Percentiles rank a stretch among this genome's conserved stretches.
Conservation (phyloP, 1,139 yeast genomes). For the Sugiyamaella novakii region DNA sequence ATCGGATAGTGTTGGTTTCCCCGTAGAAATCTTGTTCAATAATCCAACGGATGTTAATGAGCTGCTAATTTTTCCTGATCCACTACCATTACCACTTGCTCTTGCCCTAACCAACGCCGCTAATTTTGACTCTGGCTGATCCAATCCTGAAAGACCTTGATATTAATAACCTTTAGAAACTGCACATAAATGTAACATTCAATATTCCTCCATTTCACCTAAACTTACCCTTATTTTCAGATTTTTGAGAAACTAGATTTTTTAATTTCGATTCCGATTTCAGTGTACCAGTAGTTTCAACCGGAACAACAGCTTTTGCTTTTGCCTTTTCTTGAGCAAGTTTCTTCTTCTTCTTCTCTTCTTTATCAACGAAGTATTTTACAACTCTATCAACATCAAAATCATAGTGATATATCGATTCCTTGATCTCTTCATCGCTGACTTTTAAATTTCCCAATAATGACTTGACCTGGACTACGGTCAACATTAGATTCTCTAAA, state of each 20-base stretch:
- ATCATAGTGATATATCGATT: constrained; percentile 62
- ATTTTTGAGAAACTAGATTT: neutral
- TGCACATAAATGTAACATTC: constrained; percentile 7
- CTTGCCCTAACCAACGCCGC: constrained; percentile 52
- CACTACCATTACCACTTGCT: neutral
- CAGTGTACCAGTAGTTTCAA: constrained; percentile 15
- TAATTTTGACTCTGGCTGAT: constrained; percentile 44
- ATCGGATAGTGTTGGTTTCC: too few species aligned
- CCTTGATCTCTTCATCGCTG: constrained; percentile 57
- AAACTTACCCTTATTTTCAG: constrained; percentile 26
- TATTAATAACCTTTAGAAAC: constrained; percentile 23
- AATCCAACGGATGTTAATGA: constrained; percentile 20
- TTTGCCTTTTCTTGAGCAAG: neutral
- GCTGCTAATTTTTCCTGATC: neutral
- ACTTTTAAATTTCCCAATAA: constrained; percentile 52
- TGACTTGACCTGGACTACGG: constrained; percentile 50
- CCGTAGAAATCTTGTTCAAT: constrained; percentile 15
- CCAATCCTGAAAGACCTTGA: constrained; percentile 25
- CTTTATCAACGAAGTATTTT: constrained; percentile 52
- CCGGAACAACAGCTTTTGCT: constrained; percentile 10
- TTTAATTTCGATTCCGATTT: neutral
- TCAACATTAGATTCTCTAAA: constrained; percentile 28
- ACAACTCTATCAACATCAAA: constrained; percentile 58
- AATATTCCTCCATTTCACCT: neutral
- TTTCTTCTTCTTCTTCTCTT: constrained; percentile 26